These are phyloP conservation scores for Globisporangium sylvaticum DNA, from an alignment of 352 stramenopile genomes.

Conservation along the genomic window DNA sequence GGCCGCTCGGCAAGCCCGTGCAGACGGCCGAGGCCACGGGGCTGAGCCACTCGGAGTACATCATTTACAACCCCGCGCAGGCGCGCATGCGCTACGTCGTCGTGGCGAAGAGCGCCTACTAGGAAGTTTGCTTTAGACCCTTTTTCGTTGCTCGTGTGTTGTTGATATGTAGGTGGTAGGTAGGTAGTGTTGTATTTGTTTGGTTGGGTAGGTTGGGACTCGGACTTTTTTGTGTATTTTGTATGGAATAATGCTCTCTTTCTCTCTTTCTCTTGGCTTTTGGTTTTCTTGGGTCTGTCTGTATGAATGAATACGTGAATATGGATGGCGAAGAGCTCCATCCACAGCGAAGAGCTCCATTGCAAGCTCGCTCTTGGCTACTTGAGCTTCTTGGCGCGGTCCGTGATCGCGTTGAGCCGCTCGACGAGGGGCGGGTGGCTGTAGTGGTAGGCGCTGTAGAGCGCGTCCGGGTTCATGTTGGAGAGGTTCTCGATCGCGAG, in stretches of 20 bases:
- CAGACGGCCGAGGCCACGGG: conserved; percentile 50
- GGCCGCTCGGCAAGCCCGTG: conserved; percentile 59
- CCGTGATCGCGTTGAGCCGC: conserved; percentile 90
- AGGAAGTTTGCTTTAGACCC: conserved; percentile 9
- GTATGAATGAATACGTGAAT: neutral
- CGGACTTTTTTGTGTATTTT: conserved; percentile 5
- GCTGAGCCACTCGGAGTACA: conserved; percentile 79
- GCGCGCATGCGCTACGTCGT: conserved; percentile 84
- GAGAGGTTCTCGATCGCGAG: conserved; percentile 96
- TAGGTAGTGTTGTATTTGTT: conserved; percentile 5
- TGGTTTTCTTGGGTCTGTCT: neutral
- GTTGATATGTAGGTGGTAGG: neutral
- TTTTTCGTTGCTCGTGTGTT: conserved; percentile 7
- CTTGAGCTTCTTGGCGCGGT: conserved; percentile 54
- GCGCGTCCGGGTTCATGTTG: conserved; percentile 94
- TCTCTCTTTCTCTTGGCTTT: neutral
- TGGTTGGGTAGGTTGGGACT: neutral
- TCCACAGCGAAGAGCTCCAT: neutral
- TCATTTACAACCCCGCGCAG: conserved; percentile 81
- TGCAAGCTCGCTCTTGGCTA: conserved; percentile 6
- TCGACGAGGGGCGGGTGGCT: conserved; percentile 96
- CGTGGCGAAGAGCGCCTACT: conserved; percentile 41
- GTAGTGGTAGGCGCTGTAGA: conserved; percentile 97
- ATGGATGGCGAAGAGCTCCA: neutral
- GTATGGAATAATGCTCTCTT: conserved; percentile 8